Evolutionary conservation across 1,139 yeast species (phyloP), one percentile per base, ranked within the genome.

Genomic region (Blastobotrys malaysiensis): DNA sequence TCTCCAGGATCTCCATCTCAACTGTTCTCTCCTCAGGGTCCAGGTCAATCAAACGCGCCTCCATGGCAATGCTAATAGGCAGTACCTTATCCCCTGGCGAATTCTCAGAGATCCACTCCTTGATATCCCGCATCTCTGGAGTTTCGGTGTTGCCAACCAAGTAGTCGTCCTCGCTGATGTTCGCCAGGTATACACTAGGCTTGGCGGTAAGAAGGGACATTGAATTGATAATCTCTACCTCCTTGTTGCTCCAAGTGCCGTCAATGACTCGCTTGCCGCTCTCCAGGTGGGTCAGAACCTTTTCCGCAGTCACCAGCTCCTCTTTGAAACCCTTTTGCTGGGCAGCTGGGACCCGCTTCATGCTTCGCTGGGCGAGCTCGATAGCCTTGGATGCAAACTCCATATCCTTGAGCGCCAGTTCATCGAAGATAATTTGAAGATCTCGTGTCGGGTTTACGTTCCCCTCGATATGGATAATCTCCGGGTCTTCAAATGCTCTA

Each of bases 401-500:
- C 68, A 90, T 88, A 75, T 90, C 98, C 73, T 90, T 90, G 71
- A 89, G 82, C 75, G 96, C 82, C 73, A 90, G 82, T 75, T 90
- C 98, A 60, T 86, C 87, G 62, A 80, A 79, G 67, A 90, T 88
- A 68, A 90, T 89, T 61, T 88, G 95, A 74, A 90, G 81, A 75
- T 90, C 98, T 68, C 95, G 86, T 56, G 81, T 84, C 60, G 97
- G 97, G 16, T 31, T n/a, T 5, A 31, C 39, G 67, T 88, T 95
- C 72, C 95, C 96, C 75, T 20, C 45, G 16, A 90, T 86, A 73
- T 90, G 97, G 63, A 89, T 89, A 67, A 90, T 89, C 64, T 90
- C 97, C 46, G 96, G 88, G 70, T 89, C 97, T 67, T 90, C 96
- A 67, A 90, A 90, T 73, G 93, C 86, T 76, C 98, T 84, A 53